Evolutionary conservation across 1,284 basidiomycete species (phyloP).

Genomic region (Afroboletus lepidellus): DNA sequence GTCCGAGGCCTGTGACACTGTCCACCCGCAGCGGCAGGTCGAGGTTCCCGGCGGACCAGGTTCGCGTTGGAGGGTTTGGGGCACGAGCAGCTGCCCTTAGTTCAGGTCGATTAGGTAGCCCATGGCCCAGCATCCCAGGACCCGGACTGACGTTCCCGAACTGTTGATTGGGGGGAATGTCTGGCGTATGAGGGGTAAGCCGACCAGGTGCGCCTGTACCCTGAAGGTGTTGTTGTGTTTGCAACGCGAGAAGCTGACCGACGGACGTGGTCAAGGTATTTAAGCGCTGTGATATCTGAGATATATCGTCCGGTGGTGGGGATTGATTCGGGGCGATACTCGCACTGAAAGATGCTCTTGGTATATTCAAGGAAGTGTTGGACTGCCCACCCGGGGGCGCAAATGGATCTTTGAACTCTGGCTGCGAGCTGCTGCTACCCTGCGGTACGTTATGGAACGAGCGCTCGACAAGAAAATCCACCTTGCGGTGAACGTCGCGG

Average conservation of each 20-base stretch:
- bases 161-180: conserved; percentile 50
- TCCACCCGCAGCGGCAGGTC: conserved; percentile 66
- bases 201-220: conserved; percentile 42
- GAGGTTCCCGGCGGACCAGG: conserved; percentile 77
- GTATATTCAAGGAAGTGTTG: conserved; percentile 41
- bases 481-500: conserved; percentile 71
- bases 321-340: conserved; percentile 69
- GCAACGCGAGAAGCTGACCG: conserved; percentile 75
- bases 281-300: conserved; percentile 75
- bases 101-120: conserved; percentile 61
- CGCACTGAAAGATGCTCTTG: conserved; percentile 57
- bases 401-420: conserved; percentile 80
- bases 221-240: conserved; percentile 68
- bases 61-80: conserved; percentile 69
- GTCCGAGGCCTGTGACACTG: conserved; percentile 30
- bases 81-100: conserved; percentile 52
- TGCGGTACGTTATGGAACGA: conserved; percentile 38
- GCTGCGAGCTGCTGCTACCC: conserved; percentile 39
- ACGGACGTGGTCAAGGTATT: conserved; percentile 85
- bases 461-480: conserved; percentile 73
- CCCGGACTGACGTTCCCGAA: conserved; percentile 40
- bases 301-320: conserved; percentile 66
- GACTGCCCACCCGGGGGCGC: conserved; percentile 42
- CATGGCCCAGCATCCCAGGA: conserved; percentile 49
- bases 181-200: conserved; percentile 45